Evolutionary conservation across 352 stramenopile species (phyloP), one percentile per base, ranked within the genome.

Genomic region (Phytophthora cryptogea): DNA sequence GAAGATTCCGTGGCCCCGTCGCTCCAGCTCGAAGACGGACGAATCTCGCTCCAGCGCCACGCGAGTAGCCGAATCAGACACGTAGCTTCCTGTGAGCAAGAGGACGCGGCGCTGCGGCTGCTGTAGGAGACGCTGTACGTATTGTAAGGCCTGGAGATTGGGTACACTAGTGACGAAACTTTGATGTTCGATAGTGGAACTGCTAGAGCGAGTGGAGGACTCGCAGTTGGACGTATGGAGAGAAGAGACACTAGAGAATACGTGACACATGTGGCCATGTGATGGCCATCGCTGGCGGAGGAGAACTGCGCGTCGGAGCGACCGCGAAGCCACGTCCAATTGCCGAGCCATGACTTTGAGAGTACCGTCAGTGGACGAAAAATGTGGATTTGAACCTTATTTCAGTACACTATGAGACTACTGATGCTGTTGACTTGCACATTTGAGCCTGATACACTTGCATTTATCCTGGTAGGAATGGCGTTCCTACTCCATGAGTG

Each of bases 21-120:
- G 84, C 65, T 91, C 84, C 8, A 93, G 74, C 47, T 79, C 78
- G 45, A 92, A 75, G 37, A 86, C 86, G 36, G 80, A 42, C 32
- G 59, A 39, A 17, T 67, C 43, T 20, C 62, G 63, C 36, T 75
- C 54, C 35, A 87, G 46, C 10, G 50, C 46, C 8, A 40, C 30
- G 11, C 61, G 66, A 30, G 80, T 47, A 9, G 52, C 28, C 5
- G 76, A 78, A 6, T 71, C 63, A 16, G 39, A 52, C 2, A 31
- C 32, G 8, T 53, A 59, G 13, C 45, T 68, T 0, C 73, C 72
- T 11, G 69, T 71, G 17, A 88, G 55, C 35, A 76, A 53, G 16
- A 88, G 57, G 30, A 88, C 68, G 32, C 66, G 70, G 44, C 63
- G 60, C 5, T 61, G 27, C 8, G 49, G 59, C 37, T 67, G 47